Evolutionary conservation across 805 yeast genomes (phyloP).

Genomic region (Wickerhamomyces strasburgensis): DNA sequence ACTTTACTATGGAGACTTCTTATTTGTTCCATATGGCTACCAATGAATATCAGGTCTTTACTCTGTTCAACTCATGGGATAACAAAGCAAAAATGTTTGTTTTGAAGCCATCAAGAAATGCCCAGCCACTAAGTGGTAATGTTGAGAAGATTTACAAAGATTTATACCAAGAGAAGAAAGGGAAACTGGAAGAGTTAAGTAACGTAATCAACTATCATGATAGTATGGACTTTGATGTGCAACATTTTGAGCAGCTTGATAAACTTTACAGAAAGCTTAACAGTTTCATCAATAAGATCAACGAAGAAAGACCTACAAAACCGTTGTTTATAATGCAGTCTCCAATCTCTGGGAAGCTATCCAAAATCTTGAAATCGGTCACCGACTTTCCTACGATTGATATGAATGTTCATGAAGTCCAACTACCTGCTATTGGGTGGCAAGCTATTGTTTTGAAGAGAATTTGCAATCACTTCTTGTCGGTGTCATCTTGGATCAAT

Average conservation of each 20-base stretch:
- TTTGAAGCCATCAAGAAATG: slow-evolving; percentile 62
- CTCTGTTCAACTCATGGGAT: slow-evolving; percentile 63
- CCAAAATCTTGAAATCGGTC: slow-evolving; percentile 41
- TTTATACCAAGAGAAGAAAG: slow-evolving; percentile 42
- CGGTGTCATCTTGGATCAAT: slow-evolving; percentile 67
- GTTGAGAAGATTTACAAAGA: slow-evolving; percentile 53
- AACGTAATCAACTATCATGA: slow-evolving; percentile 49
- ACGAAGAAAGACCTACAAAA: slow-evolving; percentile 63
- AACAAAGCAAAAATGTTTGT: slow-evolving; percentile 45
- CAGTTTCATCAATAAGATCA: slow-evolving; percentile 46
- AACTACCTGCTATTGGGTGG: slow-evolving; percentile 79
- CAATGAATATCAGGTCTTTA: slow-evolving; percentile 70
- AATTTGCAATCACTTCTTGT: slow-evolving; percentile 64
- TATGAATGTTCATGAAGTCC: slow-evolving; percentile 52
- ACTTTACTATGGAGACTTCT: slow-evolving; percentile 51
- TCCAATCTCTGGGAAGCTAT: slow-evolving; percentile 46
- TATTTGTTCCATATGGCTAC: slow-evolving; percentile 66
- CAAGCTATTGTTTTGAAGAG: slow-evolving; percentile 61
- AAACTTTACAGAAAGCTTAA: slow-evolving; percentile 58
- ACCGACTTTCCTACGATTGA: slow-evolving; percentile 58
- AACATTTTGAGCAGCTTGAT: slow-evolving; percentile 47
- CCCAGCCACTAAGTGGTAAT: slow-evolving; percentile 58
- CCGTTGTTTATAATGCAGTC: slow-evolving; percentile 71
- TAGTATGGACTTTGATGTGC: slow-evolving; percentile 48
- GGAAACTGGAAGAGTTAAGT: slow-evolving; percentile 36